Conservation (phyloP, 169 alveolate species). For the Plasmodium gaboni region DNA sequence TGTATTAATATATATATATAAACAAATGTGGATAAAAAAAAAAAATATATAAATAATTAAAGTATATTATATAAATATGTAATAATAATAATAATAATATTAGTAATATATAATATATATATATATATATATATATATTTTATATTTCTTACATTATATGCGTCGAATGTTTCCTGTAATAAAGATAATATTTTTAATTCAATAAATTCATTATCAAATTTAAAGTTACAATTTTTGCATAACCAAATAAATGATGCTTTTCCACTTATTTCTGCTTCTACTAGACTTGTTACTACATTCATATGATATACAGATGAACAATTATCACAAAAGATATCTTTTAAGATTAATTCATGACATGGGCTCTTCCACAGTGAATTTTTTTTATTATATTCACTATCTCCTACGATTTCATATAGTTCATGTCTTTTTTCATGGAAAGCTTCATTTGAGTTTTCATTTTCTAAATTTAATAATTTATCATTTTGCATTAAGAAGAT, state of each 20-base stretch:
- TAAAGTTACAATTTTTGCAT: constrained; percentile 72
- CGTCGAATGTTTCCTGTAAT: constrained; percentile 62
- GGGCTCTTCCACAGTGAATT: constrained; percentile 82
- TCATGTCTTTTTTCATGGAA: constrained; percentile 82
- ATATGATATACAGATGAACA: constrained; percentile 83
- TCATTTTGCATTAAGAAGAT: constrained; percentile 82
- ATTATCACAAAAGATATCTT: constrained; percentile 78
- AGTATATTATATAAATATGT: neutral
- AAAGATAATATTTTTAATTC: constrained; percentile 35
- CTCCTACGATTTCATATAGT: constrained; percentile 79
- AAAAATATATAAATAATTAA: constrained; percentile 8
- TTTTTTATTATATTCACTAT: constrained; percentile 80
- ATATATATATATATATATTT: too few species aligned
- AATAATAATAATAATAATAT: neutral
- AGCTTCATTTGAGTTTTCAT: constrained; percentile 72
- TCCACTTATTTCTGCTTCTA: constrained; percentile 77
- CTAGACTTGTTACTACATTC: constrained; percentile 79
- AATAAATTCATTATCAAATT: constrained; percentile 60
- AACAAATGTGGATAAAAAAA: constrained; percentile 1
- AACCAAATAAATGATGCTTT: constrained; percentile 73
- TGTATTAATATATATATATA: neutral
- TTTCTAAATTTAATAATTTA: constrained; percentile 63
- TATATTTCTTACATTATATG: constrained; percentile 43
- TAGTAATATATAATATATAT: too few species aligned
- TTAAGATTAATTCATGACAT: constrained; percentile 74